Percentiles rank a stretch among this genome's conserved stretches.
These are phyloP conservation scores for Aureobasidium zeae DNA, from an alignment of 2,329 filamentous ascomycete genomes.

Conservation along the genomic window DNA sequence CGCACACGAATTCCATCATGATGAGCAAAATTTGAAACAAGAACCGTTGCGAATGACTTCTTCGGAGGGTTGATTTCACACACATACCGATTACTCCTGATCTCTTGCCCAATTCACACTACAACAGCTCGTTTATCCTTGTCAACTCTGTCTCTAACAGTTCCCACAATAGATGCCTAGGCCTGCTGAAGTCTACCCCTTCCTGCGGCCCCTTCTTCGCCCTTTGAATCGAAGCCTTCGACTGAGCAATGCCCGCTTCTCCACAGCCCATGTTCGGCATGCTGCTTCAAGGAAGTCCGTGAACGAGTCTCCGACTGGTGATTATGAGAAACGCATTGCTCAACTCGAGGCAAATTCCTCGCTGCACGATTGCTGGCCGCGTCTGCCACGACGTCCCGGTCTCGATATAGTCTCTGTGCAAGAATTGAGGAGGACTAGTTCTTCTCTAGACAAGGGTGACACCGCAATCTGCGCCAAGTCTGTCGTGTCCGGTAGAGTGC, in stretches of 20 bases:
- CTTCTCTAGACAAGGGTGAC: conserved; percentile 6
- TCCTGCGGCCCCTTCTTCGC: conserved; percentile 49
- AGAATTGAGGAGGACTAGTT: conserved; percentile 16
- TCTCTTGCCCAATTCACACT: conserved; percentile 6
- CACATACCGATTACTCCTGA: conserved; percentile 30
- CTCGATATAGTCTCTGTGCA: conserved; percentile 20
- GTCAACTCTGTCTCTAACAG: conserved; percentile 21
- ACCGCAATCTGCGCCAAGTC: not conserved
- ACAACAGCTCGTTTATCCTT: conserved; percentile 30
- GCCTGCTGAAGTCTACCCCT: conserved; percentile 40
- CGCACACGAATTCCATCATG: conserved; percentile 14
- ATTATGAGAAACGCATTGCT: conserved; percentile 43
- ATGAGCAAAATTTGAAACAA: conserved; percentile 29
- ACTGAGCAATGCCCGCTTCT: conserved; percentile 46
- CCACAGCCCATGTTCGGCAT: conserved; percentile 29
- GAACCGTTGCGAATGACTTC: conserved; percentile 63
- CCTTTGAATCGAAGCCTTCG: conserved; percentile 30
- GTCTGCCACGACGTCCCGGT: conserved; percentile 26
- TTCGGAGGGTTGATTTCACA: conserved; percentile 43
- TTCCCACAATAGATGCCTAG: conserved; percentile 33
- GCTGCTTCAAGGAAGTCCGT: conserved; percentile 9
- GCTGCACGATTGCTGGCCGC: conserved; percentile 49
- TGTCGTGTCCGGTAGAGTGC: conserved; percentile 55
- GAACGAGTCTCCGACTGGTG: conserved; percentile 25
- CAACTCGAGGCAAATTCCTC: conserved; percentile 44